Percentiles rank a stretch among this genome's conserved stretches.
These are phyloP conservation scores for Lophium mytilinum DNA, from an alignment of 495 filamentous ascomycete species.

Conservation along the genomic window DNA sequence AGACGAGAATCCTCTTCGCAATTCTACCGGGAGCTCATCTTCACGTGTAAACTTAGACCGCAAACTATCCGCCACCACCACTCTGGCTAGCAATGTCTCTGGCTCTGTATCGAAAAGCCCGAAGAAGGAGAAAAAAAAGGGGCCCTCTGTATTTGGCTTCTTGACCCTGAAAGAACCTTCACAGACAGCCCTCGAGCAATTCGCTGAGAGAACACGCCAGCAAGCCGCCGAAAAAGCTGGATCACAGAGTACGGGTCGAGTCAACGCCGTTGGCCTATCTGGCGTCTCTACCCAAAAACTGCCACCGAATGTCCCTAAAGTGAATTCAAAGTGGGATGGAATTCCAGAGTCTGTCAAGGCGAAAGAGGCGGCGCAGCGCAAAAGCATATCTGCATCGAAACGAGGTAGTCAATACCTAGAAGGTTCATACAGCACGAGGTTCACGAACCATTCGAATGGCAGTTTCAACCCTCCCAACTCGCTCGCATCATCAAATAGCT, in stretches of 20 bases:
- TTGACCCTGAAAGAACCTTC: conserved; percentile 35
- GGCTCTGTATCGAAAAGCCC: background rate
- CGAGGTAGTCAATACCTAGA: background rate
- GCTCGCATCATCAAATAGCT: conserved; percentile 3
- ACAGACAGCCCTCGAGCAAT: conserved; percentile 29
- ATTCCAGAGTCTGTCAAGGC: conserved; percentile 34
- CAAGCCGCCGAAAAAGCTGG: conserved; percentile 27
- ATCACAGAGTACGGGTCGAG: background rate
- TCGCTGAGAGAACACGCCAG: conserved; percentile 30
- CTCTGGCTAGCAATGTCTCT: no score
- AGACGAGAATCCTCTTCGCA: background rate
- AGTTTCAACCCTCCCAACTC: conserved; percentile 13
- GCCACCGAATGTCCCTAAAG: conserved; percentile 39
- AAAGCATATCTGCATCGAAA: background rate
- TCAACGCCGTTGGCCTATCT: conserved; percentile 22
- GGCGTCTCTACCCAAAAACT: conserved; percentile 37
- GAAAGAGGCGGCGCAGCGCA: conserved; percentile 11
- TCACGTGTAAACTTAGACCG: background rate
- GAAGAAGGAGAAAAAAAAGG: conserved; percentile 26
- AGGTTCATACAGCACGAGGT: background rate
- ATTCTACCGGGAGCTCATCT: background rate
- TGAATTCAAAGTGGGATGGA: conserved; percentile 45
- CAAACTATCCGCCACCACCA: background rate
- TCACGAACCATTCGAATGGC: conserved; percentile 2
- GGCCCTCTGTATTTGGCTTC: conserved; percentile 26